These are phyloP conservation scores for Globisporangium parvum DNA, from an alignment of 352 stramenopile genomes.

Conservation along the genomic window DNA sequence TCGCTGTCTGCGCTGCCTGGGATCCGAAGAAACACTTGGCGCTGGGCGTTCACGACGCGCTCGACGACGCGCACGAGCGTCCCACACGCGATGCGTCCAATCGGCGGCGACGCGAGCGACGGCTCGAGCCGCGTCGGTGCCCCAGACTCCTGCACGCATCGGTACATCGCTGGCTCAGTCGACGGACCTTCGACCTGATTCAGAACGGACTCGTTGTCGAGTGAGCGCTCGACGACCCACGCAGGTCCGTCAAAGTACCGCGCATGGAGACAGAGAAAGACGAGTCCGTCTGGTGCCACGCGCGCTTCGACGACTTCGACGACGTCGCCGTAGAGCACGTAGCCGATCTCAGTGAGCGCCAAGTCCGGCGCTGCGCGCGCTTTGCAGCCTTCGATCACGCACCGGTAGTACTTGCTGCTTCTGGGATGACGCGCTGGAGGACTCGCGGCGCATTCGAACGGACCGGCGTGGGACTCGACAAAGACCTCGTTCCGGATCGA, in stretches of 20 bases:
- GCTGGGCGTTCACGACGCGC: conserved; percentile 50
- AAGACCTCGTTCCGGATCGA: conserved; percentile 74
- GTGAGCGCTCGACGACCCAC: conserved; percentile 67
- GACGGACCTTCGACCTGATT: conserved; percentile 55
- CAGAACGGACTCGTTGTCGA: conserved; percentile 75
- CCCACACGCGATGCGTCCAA: conserved; percentile 53
- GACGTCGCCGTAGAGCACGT: conserved; percentile 71
- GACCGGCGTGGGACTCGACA: conserved; percentile 46
- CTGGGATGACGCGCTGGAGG: not conserved
- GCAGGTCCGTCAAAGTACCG: conserved; percentile 64
- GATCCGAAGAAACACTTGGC: conserved; percentile 55
- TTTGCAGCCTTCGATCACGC: conserved; percentile 77
- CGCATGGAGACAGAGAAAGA: conserved; percentile 55
- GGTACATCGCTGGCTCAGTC: conserved; percentile 26
- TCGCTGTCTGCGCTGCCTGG: not conserved
- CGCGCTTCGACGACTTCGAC: conserved; percentile 55
- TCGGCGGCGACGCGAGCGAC: conserved; percentile 45
- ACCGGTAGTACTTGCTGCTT: conserved; percentile 40
- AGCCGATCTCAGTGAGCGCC: conserved; percentile 56
- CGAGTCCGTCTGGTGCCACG: conserved; percentile 38
- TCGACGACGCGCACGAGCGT: conserved; percentile 44
- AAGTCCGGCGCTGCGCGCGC: conserved; percentile 43
- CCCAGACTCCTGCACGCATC: conserved; percentile 64
- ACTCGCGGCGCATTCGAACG: conserved; percentile 19
- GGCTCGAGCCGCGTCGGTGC: conserved; percentile 52